Evolutionary conservation across 2,329 filamentous ascomycete genomes (phyloP), one percentile per base, ranked within the genome.

Genomic region (Phoma sp.): DNA sequence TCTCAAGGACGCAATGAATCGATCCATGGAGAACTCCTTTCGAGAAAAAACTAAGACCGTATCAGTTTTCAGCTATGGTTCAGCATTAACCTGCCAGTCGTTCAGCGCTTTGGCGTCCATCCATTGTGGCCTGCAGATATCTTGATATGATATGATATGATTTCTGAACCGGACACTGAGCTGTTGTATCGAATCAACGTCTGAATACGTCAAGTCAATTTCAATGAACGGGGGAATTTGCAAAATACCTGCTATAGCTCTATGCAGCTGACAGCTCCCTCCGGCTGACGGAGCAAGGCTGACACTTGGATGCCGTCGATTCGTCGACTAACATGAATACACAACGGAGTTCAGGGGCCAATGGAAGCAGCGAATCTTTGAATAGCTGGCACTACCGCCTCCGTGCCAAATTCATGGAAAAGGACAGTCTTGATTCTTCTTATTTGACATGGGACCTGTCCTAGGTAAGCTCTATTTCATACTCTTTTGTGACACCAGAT

Each of bases 251-350:
- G 24, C 35, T 44, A 7, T 29, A 19, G 6, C 48, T 17, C 27
- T 37, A 53, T 48, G 54, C 54, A 52, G 19, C 27, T 47, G 46
- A 46, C 43, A 55, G 52, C 46, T 51, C 37, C n/a, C 41, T 40
- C n/a, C 31, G 27, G 52, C 52, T 55, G 31, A 55, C 32, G 25
- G 45, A 9, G 21, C 36, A 47, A 47, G 52, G 46, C 46, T 51
- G 52, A 51, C 52, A 43, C 36, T 32, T 45, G 29, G 19, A 17
- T 41, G 21, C 37, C 32, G 25, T 40, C 37, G 22, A 55, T 51
- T 51, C 43, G 41, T 51, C 22, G 36, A 35, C 31, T 17, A 25
- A 29, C 47, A 32, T 5, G 25, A 38, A 38, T 3, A 46, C 25
- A 46, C 7, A 37, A 43, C 41, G 37, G 40, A 50, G 29, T 36